These are phyloP conservation scores for Scenedesmus sp. DNA, from an alignment of 163 green algal species.

Conservation along the genomic window DNA sequence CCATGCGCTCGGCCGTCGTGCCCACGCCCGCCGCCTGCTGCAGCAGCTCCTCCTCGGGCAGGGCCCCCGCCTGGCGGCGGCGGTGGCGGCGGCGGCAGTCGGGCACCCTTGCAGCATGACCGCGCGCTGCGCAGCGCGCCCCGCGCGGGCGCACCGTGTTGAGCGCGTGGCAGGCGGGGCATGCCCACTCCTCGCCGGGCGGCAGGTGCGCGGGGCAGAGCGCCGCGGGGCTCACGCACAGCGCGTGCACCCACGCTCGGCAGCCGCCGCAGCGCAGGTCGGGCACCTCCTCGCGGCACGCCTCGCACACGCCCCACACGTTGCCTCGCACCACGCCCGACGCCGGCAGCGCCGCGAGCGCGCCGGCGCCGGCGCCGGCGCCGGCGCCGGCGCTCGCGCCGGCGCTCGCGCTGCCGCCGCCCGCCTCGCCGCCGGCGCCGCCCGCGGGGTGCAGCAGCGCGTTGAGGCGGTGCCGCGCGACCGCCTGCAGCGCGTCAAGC, in stretches of 20 bases:
- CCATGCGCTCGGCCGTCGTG: conserved; percentile 56
- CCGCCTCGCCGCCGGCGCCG: not conserved
- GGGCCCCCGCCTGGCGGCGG: not conserved
- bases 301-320: conserved; percentile 28
- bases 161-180: conserved; percentile 51
- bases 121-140: no score
- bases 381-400: not conserved
- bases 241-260: conserved; percentile 52
- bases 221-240: conserved; percentile 61
- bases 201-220: conserved; percentile 49
- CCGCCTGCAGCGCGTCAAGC: conserved; percentile 24
- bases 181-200: conserved; percentile 51
- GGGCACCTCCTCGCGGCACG: conserved; percentile 33
- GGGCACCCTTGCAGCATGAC: no score
- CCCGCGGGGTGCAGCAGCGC: conserved; percentile 1
- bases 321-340: not conserved
- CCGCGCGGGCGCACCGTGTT: conserved; percentile 47
- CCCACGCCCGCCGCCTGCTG: conserved; percentile 8
- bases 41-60: conserved; percentile 20
- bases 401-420: not conserved
- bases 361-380: not conserved
- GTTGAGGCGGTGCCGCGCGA: not conserved
- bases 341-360: no score
- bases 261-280: conserved; percentile 44
- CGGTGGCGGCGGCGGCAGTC: conserved; percentile 3